These are phyloP conservation scores for Colletotrichum orchidophilum DNA, from an alignment of 2,329 filamentous ascomycete species.

Conservation along the genomic window DNA sequence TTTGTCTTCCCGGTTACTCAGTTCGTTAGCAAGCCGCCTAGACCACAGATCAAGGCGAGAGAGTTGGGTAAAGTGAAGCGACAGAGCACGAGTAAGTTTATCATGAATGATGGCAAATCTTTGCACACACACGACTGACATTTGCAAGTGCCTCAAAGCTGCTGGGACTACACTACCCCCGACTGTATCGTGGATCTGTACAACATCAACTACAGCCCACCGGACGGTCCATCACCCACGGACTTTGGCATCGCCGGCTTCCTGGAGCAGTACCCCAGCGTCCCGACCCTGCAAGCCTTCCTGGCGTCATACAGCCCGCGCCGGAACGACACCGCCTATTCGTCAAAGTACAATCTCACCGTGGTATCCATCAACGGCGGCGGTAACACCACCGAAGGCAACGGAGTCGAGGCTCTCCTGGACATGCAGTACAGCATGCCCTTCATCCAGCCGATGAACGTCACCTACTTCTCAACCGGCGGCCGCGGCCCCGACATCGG, in stretches of 20 bases:
- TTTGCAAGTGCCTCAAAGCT: not conserved
- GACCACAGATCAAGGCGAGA: slow-evolving; percentile 39
- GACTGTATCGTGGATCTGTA: slow-evolving; percentile 56
- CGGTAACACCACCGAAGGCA: not conserved
- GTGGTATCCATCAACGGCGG: slow-evolving; percentile 12
- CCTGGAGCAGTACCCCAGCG: slow-evolving; percentile 13
- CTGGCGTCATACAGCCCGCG: slow-evolving; percentile 19
- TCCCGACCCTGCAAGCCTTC: slow-evolving; percentile 5
- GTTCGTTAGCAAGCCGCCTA: slow-evolving; percentile 54
- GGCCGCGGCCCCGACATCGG: slow-evolving; percentile 8
- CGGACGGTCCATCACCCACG: slow-evolving; percentile 1
- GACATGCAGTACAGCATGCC: slow-evolving; percentile 17
- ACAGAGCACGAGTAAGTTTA: not conserved
- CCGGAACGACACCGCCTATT: slow-evolving; percentile 27
- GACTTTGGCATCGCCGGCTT: slow-evolving; percentile 19
- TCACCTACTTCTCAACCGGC: slow-evolving; percentile 13
- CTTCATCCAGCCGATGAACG: slow-evolving; percentile 20
- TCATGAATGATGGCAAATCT: not conserved
- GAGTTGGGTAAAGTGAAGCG: slow-evolving; percentile 16
- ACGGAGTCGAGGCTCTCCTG: slow-evolving; percentile 3
- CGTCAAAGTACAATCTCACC: slow-evolving; percentile 15
- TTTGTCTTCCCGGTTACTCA: slow-evolving; percentile 60
- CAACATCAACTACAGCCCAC: slow-evolving; percentile 50
- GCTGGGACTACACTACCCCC: slow-evolving; percentile 43
- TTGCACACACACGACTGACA: not conserved